Evolutionary conservation across 768 basidiomycete species (phyloP).

Genomic region (Suillus hirtellus): DNA sequence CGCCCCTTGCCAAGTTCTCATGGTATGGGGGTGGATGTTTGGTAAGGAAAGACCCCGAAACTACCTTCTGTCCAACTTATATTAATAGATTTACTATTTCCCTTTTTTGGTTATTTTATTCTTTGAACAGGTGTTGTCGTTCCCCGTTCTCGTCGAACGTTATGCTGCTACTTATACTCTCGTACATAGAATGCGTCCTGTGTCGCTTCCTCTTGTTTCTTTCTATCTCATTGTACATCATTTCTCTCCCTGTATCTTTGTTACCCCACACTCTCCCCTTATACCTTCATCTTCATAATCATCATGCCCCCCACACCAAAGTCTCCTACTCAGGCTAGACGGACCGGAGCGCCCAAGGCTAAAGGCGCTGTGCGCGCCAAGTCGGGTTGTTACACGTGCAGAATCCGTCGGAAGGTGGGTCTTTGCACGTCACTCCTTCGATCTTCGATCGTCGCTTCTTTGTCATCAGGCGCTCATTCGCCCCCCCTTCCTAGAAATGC

Average conservation of each 20-base stretch:
- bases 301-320: slow-evolving; percentile 39
- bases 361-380: slow-evolving; percentile 85
- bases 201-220: slow-evolving; percentile 15
- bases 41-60: slow-evolving; percentile 24
- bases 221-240: slow-evolving; percentile 1
- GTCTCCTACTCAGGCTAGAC: slow-evolving; percentile 42
- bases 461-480: slow-evolving; percentile 16
- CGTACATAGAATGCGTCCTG: slow-evolving; percentile 24
- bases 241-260: slow-evolving; percentile 19
- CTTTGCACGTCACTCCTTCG: slow-evolving; percentile 9
- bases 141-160: slow-evolving; percentile 25
- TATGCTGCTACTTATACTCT: slow-evolving; percentile 31
- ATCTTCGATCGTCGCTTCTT: slow-evolving; percentile 12
- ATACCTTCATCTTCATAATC: slow-evolving; percentile 1
- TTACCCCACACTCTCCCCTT: slow-evolving; percentile 24
- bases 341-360: slow-evolving; percentile 61
- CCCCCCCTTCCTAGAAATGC: slow-evolving; percentile 61
- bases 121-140: slow-evolving; percentile 2
- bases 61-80: neutral
- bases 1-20: slow-evolving; percentile 23
- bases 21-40: slow-evolving; percentile 21
- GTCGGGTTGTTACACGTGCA: slow-evolving; percentile 87
- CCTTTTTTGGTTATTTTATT: slow-evolving; percentile 10
- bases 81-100: slow-evolving; percentile 12
- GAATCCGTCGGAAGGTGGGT: slow-evolving; percentile 79